These are phyloP conservation scores for Lepidopterella palustris DNA, from an alignment of 495 filamentous ascomycete species.

Conservation along the genomic window DNA sequence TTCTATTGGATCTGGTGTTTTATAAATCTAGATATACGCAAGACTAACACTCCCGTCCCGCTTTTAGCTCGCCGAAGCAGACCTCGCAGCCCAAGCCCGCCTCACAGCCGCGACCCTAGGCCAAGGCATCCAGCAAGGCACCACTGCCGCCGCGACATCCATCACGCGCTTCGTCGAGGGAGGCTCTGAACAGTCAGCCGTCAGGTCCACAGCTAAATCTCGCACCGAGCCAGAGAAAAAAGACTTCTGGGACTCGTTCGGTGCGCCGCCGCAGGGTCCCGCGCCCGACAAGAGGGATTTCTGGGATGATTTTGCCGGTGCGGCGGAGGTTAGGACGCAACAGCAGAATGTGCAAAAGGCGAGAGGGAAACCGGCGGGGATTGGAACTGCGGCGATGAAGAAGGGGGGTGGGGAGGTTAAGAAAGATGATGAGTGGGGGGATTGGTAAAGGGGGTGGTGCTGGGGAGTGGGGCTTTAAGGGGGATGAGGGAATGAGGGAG, in stretches of 20 bases:
- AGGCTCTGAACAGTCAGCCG: constrained; percentile 33
- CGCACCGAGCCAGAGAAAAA: constrained; percentile 51
- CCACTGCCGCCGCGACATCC: constrained; percentile 63
- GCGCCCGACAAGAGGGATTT: constrained; percentile 37
- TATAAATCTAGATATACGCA: background rate
- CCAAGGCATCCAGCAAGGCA: constrained; percentile 56
- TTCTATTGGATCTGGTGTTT: constrained; percentile 7
- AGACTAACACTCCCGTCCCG: constrained; percentile 7
- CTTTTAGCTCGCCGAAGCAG: constrained; percentile 75
- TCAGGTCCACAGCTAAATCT: background rate
- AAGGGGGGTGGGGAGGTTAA: constrained; percentile 41
- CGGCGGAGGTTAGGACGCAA: constrained; percentile 6
- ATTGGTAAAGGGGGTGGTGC: constrained; percentile 17
- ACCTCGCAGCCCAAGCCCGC: constrained; percentile 76
- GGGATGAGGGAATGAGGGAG: background rate
- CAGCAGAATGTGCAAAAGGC: constrained; percentile 8
- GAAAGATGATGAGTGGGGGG: constrained; percentile 29
- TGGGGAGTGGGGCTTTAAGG: background rate
- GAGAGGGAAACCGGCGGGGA: constrained; percentile 31
- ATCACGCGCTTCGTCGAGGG: constrained; percentile 81
- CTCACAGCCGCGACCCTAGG: constrained; percentile 60
- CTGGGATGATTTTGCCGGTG: constrained; percentile 66
- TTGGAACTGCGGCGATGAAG: constrained; percentile 69
- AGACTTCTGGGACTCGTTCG: constrained; percentile 57
- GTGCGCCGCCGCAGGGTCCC: constrained; percentile 30